These are phyloP conservation scores for Pseudogymnoascus sp. DNA, from an alignment of 2,329 filamentous ascomycete species.

Conservation along the genomic window DNA sequence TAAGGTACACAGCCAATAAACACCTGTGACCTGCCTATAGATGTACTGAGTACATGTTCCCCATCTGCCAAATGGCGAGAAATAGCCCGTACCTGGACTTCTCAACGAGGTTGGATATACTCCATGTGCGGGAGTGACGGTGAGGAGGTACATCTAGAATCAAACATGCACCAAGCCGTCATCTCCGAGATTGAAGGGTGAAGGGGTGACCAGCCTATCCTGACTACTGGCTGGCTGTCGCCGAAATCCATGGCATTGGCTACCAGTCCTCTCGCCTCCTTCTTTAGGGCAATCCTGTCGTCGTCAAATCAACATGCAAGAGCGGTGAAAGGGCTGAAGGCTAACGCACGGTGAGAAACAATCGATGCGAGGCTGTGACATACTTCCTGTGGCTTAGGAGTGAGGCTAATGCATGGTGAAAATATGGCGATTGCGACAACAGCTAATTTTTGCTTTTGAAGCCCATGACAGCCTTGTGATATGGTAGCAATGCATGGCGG, in stretches of 20 bases:
- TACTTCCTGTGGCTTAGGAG: constrained; percentile 3
- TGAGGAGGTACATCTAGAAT: constrained; percentile 1
- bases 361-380: constrained; percentile 10
- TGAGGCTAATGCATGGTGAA: constrained; percentile 8
- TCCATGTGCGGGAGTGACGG: constrained; percentile 1
- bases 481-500: constrained; percentile 22
- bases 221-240: not conserved
- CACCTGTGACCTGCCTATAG: not conserved
- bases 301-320: not conserved
- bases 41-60: not conserved
- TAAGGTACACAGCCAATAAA: constrained; percentile 6
- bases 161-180: constrained; percentile 2
- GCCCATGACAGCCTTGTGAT: not conserved
- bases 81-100: not conserved
- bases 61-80: not conserved
- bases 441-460: constrained; percentile 2
- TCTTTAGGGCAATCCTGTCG: not conserved
- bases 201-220: not conserved
- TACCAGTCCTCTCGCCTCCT: constrained; percentile 1
- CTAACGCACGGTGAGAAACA: constrained; percentile 2
- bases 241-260: not conserved
- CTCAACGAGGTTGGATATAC: not conserved
- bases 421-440: not conserved
- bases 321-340: constrained; percentile 4
- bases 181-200: not conserved